A percentile compares a stretch with the other conserved stretches of the same genome.
Conservation (phyloP, 805 yeast species). For the Danielozyma ontarioensis region DNA sequence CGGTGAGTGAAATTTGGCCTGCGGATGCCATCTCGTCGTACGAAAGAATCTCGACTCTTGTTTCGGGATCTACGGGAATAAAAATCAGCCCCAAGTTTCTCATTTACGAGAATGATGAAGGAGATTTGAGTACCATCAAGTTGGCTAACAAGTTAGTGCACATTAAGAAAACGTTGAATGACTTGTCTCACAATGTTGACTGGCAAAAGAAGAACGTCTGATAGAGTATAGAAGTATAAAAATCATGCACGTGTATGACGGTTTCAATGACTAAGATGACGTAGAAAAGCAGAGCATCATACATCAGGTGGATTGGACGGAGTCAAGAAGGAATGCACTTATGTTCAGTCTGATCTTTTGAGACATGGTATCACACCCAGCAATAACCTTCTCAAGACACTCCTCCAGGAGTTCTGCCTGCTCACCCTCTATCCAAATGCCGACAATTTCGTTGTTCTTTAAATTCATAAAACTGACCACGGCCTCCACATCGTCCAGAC, state of each 20-base stretch:
- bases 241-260: no score
- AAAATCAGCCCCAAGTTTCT: conserved; percentile 13
- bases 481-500: conserved; percentile 2
- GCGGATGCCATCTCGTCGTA: conserved; percentile 26
- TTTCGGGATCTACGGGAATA: conserved; percentile 19
- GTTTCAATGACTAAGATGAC: no score
- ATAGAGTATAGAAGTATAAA: background rate
- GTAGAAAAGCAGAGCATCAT: no score
- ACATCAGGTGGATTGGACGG: no score
- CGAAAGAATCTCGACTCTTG: conserved; percentile 15
- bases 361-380: conserved; percentile 43
- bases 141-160: conserved; percentile 20
- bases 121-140: conserved; percentile 11
- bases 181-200: conserved; percentile 22
- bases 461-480: conserved; percentile 50
- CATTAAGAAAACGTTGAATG: conserved; percentile 18
- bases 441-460: conserved; percentile 53
- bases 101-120: conserved; percentile 13
- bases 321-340: conserved; percentile 36
- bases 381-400: conserved; percentile 23
- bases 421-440: conserved; percentile 47
- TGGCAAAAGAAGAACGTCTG: conserved; percentile 8
- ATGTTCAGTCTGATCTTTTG: conserved; percentile 38
- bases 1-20: conserved; percentile 20
- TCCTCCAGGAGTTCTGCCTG: conserved; percentile 18